Percentiles rank a stretch among this genome's conserved stretches.
These are phyloP conservation scores for Hymenoscyphus fructigenus DNA, from an alignment of 2,329 filamentous ascomycete genomes.

Conservation along the genomic window DNA sequence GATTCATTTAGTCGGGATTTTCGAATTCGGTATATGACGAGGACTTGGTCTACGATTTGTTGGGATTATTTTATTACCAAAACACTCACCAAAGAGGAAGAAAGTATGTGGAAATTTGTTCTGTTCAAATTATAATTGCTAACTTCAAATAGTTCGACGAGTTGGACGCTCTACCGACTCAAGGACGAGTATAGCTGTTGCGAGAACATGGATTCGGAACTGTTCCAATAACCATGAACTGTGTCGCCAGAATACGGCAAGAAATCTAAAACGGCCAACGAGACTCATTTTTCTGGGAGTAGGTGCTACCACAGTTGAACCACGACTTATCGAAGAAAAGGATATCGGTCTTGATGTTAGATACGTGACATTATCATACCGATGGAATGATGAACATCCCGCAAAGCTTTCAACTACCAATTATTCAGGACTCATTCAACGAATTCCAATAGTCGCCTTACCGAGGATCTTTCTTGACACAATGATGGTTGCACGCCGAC, in stretches of 20 bases:
- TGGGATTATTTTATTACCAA: conserved; percentile 13
- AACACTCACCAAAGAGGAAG: conserved; percentile 7
- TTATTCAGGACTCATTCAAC: conserved; percentile 11
- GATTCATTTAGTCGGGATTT: conserved; percentile 14
- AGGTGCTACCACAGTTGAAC: background rate
- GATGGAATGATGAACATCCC: conserved; percentile 29
- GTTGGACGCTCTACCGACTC: conserved; percentile 12
- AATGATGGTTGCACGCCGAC: conserved; percentile 28
- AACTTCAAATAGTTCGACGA: conserved; percentile 6
- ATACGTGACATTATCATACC: conserved; percentile 33
- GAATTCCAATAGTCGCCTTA: conserved; percentile 22
- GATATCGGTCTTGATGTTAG: conserved; percentile 6
- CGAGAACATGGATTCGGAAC: conserved; percentile 12
- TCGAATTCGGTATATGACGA: conserved; percentile 10
- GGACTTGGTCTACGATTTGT: background rate
- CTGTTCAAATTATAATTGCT: background rate
- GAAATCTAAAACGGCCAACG: conserved; percentile 4
- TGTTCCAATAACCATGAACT: conserved; percentile 8
- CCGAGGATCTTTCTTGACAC: conserved; percentile 33
- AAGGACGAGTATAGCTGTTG: conserved; percentile 13
- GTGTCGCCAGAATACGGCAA: background rate
- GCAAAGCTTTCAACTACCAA: conserved; percentile 16
- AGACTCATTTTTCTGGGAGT: conserved; percentile 13
- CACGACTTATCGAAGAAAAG: conserved; percentile 7
- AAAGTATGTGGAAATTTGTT: conserved; percentile 3